A percentile compares a stretch with the other conserved stretches of the same genome.
These are phyloP conservation scores for Hypomyces perniciosus DNA, from an alignment of 2,329 filamentous ascomycete genomes.

Conservation along the genomic window DNA sequence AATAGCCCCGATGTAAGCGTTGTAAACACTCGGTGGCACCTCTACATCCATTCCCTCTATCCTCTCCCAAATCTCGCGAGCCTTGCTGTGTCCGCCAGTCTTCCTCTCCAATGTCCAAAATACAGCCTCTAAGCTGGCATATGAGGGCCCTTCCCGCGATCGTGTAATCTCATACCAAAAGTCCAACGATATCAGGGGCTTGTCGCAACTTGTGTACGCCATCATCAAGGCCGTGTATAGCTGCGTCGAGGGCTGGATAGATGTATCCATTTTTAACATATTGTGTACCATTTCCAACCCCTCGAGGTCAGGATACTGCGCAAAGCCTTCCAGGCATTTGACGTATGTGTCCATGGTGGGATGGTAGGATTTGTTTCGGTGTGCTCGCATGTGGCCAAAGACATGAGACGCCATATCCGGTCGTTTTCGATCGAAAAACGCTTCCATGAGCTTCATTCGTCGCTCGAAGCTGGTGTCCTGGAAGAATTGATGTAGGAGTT, in stretches of 20 bases:
- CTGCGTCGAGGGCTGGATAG: constrained; percentile 67
- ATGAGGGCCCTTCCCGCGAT: constrained; percentile 78
- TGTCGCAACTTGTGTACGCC: constrained; percentile 67
- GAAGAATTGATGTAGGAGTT: constrained; percentile 60
- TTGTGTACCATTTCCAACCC: constrained; percentile 76
- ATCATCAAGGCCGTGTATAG: constrained; percentile 84
- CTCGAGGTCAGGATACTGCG: constrained; percentile 46
- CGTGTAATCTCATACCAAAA: constrained; percentile 83
- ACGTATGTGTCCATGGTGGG: constrained; percentile 73
- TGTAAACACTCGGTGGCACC: constrained; percentile 66
- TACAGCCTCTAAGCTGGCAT: constrained; percentile 72
- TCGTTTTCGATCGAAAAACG: constrained; percentile 71
- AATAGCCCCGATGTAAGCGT: constrained; percentile 69
- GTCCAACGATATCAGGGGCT: constrained; percentile 60
- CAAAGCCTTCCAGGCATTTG: constrained; percentile 69
- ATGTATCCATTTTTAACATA: constrained; percentile 88
- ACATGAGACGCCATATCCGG: constrained; percentile 81
- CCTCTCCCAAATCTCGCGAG: constrained; percentile 64
- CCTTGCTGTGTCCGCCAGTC: constrained; percentile 51
- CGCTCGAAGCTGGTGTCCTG: constrained; percentile 58
- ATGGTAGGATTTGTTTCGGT: constrained; percentile 54
- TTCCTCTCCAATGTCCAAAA: constrained; percentile 70
- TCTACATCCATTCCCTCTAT: constrained; percentile 71
- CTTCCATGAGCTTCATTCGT: constrained; percentile 69
- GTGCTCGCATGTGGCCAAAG: constrained; percentile 90